Evolutionary conservation across 805 yeast species (phyloP).

Genomic region (Metschnikowia corniflorae): DNA sequence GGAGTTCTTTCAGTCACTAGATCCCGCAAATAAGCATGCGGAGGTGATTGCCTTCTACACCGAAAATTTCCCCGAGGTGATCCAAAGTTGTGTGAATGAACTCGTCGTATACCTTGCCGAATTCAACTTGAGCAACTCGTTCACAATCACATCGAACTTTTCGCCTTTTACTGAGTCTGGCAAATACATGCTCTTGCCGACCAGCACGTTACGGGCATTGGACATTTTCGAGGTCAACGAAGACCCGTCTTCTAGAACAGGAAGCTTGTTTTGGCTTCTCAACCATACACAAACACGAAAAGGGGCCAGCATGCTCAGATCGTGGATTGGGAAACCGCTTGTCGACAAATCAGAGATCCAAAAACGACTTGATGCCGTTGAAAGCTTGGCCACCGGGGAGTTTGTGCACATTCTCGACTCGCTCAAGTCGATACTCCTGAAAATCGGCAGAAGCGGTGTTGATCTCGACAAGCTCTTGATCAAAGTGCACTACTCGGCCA

Average conservation of each 20-base stretch:
- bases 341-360: conserved; percentile 50
- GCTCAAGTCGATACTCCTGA: conserved; percentile 23
- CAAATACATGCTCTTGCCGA: conserved; percentile 55
- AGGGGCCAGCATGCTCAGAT: conserved; percentile 62
- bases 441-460: conserved; percentile 32
- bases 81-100: conserved; percentile 41
- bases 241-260: conserved; percentile 47
- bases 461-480: conserved; percentile 60
- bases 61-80: conserved; percentile 16
- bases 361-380: conserved; percentile 58
- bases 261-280: conserved; percentile 75
- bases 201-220: conserved; percentile 63
- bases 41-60: conserved; percentile 25
- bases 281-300: conserved; percentile 77
- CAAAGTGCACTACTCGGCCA: conserved; percentile 55
- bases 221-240: conserved; percentile 73
- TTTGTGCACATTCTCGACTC: conserved; percentile 35
- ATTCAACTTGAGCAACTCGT: conserved; percentile 57
- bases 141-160: conserved; percentile 51
- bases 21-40: conserved; percentile 13
- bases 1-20: conserved; percentile 25
- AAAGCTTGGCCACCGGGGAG: conserved; percentile 21
- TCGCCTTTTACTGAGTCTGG: conserved; percentile 45
- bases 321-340: conserved; percentile 79
- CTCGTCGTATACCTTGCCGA: conserved; percentile 55